These are phyloP conservation scores for Gossypium longicalyx DNA, from an alignment of 345 rosid genomes.

Conservation along the genomic window DNA sequence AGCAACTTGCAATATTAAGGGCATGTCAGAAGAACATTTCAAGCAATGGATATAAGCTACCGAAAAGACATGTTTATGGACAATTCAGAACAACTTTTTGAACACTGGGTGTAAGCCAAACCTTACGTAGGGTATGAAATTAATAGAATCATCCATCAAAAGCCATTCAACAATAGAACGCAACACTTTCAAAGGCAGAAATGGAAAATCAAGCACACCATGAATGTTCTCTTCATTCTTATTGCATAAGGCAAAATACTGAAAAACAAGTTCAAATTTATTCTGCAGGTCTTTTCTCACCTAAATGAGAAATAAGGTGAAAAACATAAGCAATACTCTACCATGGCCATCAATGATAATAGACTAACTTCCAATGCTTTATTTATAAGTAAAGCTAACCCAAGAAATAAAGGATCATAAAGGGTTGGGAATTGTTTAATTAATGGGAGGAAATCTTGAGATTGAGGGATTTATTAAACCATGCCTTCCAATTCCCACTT, in stretches of 20 bases:
- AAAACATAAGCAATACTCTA: neutral
- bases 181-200: neutral
- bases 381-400: neutral
- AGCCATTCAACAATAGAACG: neutral
- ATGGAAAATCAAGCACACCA: neutral
- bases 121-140: neutral
- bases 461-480: slow-evolving; percentile 85
- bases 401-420: neutral
- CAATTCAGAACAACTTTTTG: no score
- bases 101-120: neutral
- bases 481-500: slow-evolving; percentile 75
- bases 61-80: no score
- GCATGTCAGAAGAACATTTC: neutral
- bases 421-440: neutral
- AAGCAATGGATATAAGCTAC: neutral
- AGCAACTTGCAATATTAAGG: neutral
- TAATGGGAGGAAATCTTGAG: slow-evolving; percentile 68
- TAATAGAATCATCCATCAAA: neutral
- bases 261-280: neutral
- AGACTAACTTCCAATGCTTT: neutral
- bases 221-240: neutral
- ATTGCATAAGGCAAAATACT: neutral
- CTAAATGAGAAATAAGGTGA: neutral
- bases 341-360: neutral
- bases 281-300: slow-evolving; percentile 1